A percentile compares a stretch with the other conserved stretches of the same genome.
These are phyloP conservation scores for Epichloe typhina DNA, from an alignment of 2,329 filamentous ascomycete species.

Conservation along the genomic window DNA sequence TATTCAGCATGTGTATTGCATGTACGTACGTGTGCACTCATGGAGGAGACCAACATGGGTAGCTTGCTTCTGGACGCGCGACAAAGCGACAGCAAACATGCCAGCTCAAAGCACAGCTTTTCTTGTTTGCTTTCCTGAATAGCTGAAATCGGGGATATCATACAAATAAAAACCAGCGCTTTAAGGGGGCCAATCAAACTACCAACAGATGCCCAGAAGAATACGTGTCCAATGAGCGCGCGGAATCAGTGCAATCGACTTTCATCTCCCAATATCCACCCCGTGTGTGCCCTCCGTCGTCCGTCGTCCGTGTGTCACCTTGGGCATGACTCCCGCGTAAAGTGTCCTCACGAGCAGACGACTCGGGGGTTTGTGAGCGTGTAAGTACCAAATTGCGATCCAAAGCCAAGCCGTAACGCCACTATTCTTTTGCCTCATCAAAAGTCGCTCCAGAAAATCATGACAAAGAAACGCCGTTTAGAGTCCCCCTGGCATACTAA, in stretches of 20 bases:
- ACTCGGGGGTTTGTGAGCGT: background rate
- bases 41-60: too few species aligned
- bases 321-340: background rate
- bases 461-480: background rate
- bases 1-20: background rate
- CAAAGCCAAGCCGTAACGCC: slow-evolving; percentile 3
- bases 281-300: background rate
- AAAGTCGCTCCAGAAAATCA: background rate
- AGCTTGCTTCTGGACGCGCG: too few species aligned
- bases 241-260: background rate
- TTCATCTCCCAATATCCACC: too few species aligned
- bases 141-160: background rate
- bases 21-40: background rate
- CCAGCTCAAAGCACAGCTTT: too few species aligned
- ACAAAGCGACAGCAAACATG: too few species aligned
- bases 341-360: background rate
- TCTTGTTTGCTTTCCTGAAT: background rate
- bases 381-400: background rate
- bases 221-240: background rate
- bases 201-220: background rate
- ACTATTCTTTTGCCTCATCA: background rate
- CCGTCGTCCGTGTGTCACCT: background rate
- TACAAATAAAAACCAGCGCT: background rate
- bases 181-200: background rate
- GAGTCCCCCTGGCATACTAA: background rate